Percentiles rank a stretch among this genome's conserved stretches.
Evolutionary conservation across 1,139 yeast genomes (phyloP).

Genomic region (Blastobotrys serpentis): DNA sequence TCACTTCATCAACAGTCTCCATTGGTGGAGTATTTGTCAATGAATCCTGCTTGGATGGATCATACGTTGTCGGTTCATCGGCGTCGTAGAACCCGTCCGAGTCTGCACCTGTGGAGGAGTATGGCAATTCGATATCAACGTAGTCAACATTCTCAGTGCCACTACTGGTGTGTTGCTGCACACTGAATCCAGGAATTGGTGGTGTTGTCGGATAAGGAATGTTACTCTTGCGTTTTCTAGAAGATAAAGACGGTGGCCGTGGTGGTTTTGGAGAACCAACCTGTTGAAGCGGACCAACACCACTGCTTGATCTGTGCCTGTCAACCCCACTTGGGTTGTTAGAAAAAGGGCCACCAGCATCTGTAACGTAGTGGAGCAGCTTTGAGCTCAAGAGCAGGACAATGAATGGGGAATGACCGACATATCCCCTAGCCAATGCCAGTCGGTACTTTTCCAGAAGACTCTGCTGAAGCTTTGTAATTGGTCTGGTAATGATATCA

Average conservation of each 20-base stretch:
- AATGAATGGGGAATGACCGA: not conserved
- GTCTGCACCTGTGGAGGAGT: not conserved
- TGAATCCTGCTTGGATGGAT: not conserved
- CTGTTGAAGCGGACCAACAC: no score
- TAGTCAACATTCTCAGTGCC: not conserved
- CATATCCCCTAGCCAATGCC: not conserved
- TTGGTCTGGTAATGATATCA: not conserved
- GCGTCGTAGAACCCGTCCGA: not conserved
- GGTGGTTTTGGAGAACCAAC: not conserved
- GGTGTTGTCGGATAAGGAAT: not conserved
- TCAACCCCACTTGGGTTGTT: not conserved
- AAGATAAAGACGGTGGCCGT: not conserved
- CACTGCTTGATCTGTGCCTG: not conserved
- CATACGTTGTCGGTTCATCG: conserved; percentile 2
- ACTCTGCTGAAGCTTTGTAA: not conserved
- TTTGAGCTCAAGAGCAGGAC: not conserved
- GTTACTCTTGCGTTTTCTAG: not conserved
- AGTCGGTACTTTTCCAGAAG: not conserved
- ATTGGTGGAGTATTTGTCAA: not conserved
- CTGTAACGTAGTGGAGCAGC: not conserved
- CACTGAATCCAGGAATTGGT: not conserved
- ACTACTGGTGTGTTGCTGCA: not conserved
- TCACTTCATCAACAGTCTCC: not conserved
- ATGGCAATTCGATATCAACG: not conserved
- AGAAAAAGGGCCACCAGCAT: not conserved